Base-by-base conservation (phyloP, 176 grass and related monocot species). In the Miscanthus lutarioriparius region DNA sequence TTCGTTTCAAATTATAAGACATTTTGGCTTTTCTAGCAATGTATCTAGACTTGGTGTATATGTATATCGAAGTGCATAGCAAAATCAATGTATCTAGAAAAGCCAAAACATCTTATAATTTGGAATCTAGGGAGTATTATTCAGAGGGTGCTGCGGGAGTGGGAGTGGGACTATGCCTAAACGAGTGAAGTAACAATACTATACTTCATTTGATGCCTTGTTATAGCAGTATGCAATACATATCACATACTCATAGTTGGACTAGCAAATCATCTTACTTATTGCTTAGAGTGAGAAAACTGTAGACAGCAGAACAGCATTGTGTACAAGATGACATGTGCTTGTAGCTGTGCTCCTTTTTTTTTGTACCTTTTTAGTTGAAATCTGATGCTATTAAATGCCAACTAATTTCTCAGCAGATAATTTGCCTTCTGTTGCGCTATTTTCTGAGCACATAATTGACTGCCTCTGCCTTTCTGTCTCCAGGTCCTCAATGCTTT, bases 401-500 rank as follows among this genome's bases (percentile, higher is more conserved):
- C 23, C 47, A 80, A 45, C 20, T 76, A 36, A 14, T 38, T 58
- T 56, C 10, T 35, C 74, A n/a, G 47, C 39, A 30, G 6, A 66
- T 25, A 49, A 56, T 16, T 71, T 58, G 56, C 35, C 66, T 80
- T 85, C 19, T 71, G 40, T 76, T 86, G 53, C 19, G 51, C n/a
- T 54, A 71, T 66, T 76, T 74, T 82, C 2, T 65, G 19, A 48
- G 61, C 83, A 49, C 64, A 71, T 79, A 14, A 51, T 86, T 86
- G 83, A 89, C 69, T 80, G 27, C 32, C 14, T 65, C 19, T 76
- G 67, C 43, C 44, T 83, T 62, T 77, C 36, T 47, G 3, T 65
- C 41, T 83, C 25, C 77, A 99, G 96, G 96, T 96, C 73, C 91
- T 99, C 48, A 93, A 94, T 89, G 93, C 96, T 63, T 82, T 99